A percentile compares a stretch with the other conserved stretches of the same genome.
Conservation (phyloP, 768 basidiomycete species). For the Tylopilus sp. region DNA sequence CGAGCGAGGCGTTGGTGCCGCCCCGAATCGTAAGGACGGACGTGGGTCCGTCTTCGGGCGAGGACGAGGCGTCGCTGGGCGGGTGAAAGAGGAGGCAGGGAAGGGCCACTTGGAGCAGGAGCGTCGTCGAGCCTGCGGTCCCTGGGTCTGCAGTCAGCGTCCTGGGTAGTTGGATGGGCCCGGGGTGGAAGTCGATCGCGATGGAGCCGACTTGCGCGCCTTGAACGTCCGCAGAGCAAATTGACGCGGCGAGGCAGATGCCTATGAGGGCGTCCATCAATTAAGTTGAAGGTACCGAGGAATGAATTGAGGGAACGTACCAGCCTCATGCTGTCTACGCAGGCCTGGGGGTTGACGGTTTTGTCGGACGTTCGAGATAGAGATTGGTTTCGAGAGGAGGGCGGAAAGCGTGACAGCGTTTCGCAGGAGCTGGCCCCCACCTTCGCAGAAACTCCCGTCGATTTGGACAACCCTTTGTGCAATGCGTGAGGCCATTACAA, state of each 20-base stretch:
- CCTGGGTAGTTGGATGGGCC: constrained; percentile 37
- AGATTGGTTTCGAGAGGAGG: constrained; percentile 56
- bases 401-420: constrained; percentile 67
- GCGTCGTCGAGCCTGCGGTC: constrained; percentile 69
- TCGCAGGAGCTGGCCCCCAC: constrained; percentile 72
- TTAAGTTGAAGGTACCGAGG: not conserved
- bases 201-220: constrained; percentile 55
- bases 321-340: constrained; percentile 70
- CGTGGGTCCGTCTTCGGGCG: constrained; percentile 8
- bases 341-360: constrained; percentile 61
- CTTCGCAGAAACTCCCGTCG: constrained; percentile 46
- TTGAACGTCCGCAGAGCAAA: constrained; percentile 51
- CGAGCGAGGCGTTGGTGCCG: constrained; percentile 68
- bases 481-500: constrained; percentile 8
- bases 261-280: constrained; percentile 36
- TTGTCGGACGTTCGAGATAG: constrained; percentile 57
- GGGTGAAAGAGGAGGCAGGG: constrained; percentile 63
- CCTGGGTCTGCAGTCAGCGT: constrained; percentile 43
- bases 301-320: constrained; percentile 31
- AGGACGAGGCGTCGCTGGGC: not conserved
- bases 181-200: constrained; percentile 54
- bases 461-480: constrained; percentile 25
- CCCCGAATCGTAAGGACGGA: constrained; percentile 58
- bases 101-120: constrained; percentile 68
- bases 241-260: constrained; percentile 58